Evolutionary conservation across 2,329 filamentous ascomycete species (phyloP), one percentile per base, ranked within the genome.

Genomic region (Cytospora piceicola): DNA sequence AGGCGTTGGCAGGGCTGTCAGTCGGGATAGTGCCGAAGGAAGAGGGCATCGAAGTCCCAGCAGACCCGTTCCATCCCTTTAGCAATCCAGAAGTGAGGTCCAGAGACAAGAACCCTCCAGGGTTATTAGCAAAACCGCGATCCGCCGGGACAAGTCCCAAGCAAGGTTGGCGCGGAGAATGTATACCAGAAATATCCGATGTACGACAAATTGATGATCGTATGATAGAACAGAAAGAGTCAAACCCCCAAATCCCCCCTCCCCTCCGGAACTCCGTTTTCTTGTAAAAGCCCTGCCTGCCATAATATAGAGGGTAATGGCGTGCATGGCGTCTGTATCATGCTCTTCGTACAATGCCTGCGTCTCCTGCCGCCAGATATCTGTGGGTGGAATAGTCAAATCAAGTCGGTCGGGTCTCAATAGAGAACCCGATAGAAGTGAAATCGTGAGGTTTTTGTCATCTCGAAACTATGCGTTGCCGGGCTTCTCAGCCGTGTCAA

Each of bases 401-500:
- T 24, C 49, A 63, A 66, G 60, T 63, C 54, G 49, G 32, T 55
- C 39, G 63, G 56, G 51, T 59, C 61, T 36, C 30, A 32, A 46
- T 46, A 11, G 22, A 60, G 15, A 24, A 56, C 67, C 67, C 56
- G 30, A 36, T 24, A 54, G 67, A 68, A 68, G 55, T 49, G 67
- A 66, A 67, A 17, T 12, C 49, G 22, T 27, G 46, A 11, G 22
- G 56, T 61, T 52, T 57, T 42, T 61, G 39, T 34, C 22, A 24
- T n/a, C 27, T 27, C 39, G 39, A 27, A n/a, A 52, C 55, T 79
- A 86, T 71, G 79, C 75, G 76, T 98, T 98, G 39, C 93, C 93
- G 39, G 88, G 86, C 83, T 97, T 97, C 82, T 99, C 95, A 64
- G 94, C 88, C 2, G 95, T 99, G 77, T 99, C 95, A 73, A 97